Conservation (phyloP, 495 filamentous ascomycete species). For the Hypoxylon lienhwacheense region DNA sequence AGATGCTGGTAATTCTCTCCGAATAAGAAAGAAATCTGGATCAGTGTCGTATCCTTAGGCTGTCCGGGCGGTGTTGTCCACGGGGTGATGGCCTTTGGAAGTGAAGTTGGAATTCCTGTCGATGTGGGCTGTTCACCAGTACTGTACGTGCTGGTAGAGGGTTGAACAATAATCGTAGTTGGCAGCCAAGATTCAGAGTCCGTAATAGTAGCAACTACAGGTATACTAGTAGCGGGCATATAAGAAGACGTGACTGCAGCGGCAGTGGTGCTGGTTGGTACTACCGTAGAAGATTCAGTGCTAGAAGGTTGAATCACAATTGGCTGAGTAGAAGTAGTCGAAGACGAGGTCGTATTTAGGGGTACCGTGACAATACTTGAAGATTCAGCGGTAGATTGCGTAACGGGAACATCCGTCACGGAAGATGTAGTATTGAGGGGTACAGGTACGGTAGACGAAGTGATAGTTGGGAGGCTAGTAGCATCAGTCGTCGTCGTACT, state of each 20-base stretch:
- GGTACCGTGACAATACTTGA: slow-evolving; percentile 22
- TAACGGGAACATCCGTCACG: slow-evolving; percentile 16
- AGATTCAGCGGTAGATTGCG: slow-evolving; percentile 14
- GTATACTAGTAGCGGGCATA: slow-evolving; percentile 40
- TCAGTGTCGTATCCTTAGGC: slow-evolving; percentile 64
- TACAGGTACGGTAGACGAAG: slow-evolving; percentile 22
- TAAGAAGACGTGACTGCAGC: not conserved
- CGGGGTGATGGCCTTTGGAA: slow-evolving; percentile 78
- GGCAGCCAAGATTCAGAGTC: slow-evolving; percentile 48
- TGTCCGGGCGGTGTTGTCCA: slow-evolving; percentile 35
- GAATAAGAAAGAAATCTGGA: slow-evolving; percentile 84
- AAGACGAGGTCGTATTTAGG: slow-evolving; percentile 32
- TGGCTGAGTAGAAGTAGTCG: slow-evolving; percentile 6
- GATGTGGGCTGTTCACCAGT: slow-evolving; percentile 25
- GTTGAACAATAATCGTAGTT: slow-evolving; percentile 47
- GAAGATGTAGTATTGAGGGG: slow-evolving; percentile 24
- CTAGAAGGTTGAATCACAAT: slow-evolving; percentile 9
- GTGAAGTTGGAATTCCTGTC: slow-evolving; percentile 59
- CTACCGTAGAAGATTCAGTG: slow-evolving; percentile 4
- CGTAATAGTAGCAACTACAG: slow-evolving; percentile 45
- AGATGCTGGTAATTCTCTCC: slow-evolving; percentile 83
- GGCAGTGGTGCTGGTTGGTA: slow-evolving; percentile 5
- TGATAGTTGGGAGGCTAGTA: slow-evolving; percentile 13
- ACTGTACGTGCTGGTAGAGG: slow-evolving; percentile 38
- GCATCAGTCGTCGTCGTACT: slow-evolving; percentile 20